These are phyloP conservation scores for Boletales sp. DNA, from an alignment of 768 basidiomycete genomes.

Conservation along the genomic window DNA sequence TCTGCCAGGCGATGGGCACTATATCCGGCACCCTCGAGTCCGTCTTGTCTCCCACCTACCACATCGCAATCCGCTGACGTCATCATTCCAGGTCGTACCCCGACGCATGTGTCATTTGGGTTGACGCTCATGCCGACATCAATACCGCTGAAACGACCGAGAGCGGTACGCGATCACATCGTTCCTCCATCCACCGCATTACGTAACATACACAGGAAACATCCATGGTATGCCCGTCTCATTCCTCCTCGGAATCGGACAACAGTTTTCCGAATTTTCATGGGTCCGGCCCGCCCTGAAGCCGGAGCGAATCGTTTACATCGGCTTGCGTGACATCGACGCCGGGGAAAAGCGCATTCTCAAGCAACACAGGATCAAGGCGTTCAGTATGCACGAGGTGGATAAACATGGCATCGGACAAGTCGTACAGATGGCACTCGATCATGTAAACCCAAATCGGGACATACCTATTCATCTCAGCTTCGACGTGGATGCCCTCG, in stretches of 20 bases:
- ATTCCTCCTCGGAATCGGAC: slow-evolving; percentile 66
- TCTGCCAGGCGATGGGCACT: slow-evolving; percentile 79
- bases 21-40: slow-evolving; percentile 85
- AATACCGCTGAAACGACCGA: slow-evolving; percentile 84
- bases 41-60: slow-evolving; percentile 13
- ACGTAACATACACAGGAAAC: slow-evolving; percentile 54
- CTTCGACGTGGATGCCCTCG: slow-evolving; percentile 94
- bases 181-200: background rate
- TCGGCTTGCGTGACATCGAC: slow-evolving; percentile 94
- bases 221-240: slow-evolving; percentile 98
- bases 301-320: slow-evolving; percentile 85
- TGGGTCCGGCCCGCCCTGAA: slow-evolving; percentile 67
- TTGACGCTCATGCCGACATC: slow-evolving; percentile 97
- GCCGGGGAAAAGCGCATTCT: slow-evolving; percentile 84
- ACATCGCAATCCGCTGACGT: slow-evolving; percentile 2
- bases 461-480: slow-evolving; percentile 88
- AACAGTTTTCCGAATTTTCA: slow-evolving; percentile 40
- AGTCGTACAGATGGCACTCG: slow-evolving; percentile 95
- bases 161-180: slow-evolving; percentile 44
- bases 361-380: slow-evolving; percentile 74
- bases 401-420: slow-evolving; percentile 87
- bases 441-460: slow-evolving; percentile 85
- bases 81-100: slow-evolving; percentile 53
- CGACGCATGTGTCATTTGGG: slow-evolving; percentile 88
- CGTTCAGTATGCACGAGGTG: slow-evolving; percentile 90